Conservation (phyloP, 2,329 filamentous ascomycete genomes). For the Drechslera avenae region DNA sequence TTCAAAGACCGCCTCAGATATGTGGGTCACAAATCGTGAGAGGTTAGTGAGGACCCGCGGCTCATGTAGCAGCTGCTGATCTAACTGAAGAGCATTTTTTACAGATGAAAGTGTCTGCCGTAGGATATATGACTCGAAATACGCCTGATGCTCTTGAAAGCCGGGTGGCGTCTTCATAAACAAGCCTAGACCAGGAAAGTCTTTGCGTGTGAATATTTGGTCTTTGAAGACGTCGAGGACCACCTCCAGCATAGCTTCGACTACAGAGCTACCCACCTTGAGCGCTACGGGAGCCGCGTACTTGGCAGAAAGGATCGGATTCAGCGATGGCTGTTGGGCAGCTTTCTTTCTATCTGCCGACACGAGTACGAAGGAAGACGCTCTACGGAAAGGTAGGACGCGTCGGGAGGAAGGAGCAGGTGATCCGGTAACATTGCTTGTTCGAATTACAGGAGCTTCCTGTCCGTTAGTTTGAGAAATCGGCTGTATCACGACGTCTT, state of each 20-base stretch:
- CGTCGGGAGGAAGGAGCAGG: conserved; percentile 46
- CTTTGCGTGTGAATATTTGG: conserved; percentile 82
- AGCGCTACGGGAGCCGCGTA: conserved; percentile 54
- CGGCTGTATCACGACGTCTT: conserved; percentile 81
- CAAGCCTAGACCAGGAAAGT: conserved; percentile 85
- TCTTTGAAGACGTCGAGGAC: conserved; percentile 82
- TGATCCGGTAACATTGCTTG: conserved; percentile 61
- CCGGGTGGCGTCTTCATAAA: conserved; percentile 89
- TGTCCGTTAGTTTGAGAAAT: conserved; percentile 65
- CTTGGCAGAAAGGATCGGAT: conserved; percentile 65
- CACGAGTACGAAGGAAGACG: conserved; percentile 90
- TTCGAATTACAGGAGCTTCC: conserved; percentile 72
- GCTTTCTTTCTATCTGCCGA: conserved; percentile 67
- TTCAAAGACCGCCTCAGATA: conserved; percentile 90
- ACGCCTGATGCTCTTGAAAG: conserved; percentile 91
- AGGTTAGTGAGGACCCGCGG: conserved; percentile 86
- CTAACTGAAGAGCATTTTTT: conserved; percentile 69
- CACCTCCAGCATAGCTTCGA: conserved; percentile 78
- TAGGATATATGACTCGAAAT: conserved; percentile 90
- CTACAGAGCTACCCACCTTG: conserved; percentile 68
- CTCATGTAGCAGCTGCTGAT: conserved; percentile 76
- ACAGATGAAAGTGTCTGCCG: conserved; percentile 75
- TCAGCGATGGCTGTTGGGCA: conserved; percentile 67
- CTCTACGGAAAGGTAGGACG: conserved; percentile 72
- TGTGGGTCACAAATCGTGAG: conserved; percentile 76